A percentile compares a stretch with the other conserved stretches of the same genome.
These are phyloP conservation scores for Sanghuangporus baumii DNA, from an alignment of 1,284 basidiomycete genomes.

Conservation along the genomic window DNA sequence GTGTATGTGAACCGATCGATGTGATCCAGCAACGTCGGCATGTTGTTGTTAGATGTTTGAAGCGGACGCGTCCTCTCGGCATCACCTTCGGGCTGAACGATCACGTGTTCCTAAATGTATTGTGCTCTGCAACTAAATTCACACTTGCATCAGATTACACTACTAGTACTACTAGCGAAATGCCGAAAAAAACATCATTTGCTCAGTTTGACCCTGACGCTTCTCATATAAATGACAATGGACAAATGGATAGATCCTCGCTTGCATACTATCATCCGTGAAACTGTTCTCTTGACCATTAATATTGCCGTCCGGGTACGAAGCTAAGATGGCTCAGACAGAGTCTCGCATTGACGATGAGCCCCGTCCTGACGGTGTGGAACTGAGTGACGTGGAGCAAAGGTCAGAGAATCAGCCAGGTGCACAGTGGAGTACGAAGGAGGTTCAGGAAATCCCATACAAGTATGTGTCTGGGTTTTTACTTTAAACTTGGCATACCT, in stretches of 20 bases:
- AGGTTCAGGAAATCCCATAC: constrained; percentile 15
- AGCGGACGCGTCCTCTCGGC: neutral
- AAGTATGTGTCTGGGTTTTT: constrained; percentile 5
- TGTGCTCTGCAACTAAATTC: neutral
- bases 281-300: too few species aligned
- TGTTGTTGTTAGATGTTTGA: neutral
- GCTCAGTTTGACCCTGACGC: too few species aligned
- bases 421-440: constrained; percentile 8
- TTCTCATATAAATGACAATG: too few species aligned
- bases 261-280: too few species aligned
- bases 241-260: too few species aligned
- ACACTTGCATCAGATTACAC: neutral
- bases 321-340: neutral
- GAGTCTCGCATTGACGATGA: neutral
- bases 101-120: neutral
- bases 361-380: neutral
- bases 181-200: too few species aligned
- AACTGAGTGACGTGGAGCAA: constrained; percentile 10
- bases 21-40: constrained; percentile 15
- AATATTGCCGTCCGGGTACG: too few species aligned
- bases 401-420: constrained; percentile 5
- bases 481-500: neutral
- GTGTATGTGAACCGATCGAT: constrained; percentile 18
- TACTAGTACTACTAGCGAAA: neutral
- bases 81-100: too few species aligned